Evolutionary conservation across 2,329 filamentous ascomycete species (phyloP), one percentile per base, ranked within the genome.

Genomic region (Fusarium pseudonygamai): DNA sequence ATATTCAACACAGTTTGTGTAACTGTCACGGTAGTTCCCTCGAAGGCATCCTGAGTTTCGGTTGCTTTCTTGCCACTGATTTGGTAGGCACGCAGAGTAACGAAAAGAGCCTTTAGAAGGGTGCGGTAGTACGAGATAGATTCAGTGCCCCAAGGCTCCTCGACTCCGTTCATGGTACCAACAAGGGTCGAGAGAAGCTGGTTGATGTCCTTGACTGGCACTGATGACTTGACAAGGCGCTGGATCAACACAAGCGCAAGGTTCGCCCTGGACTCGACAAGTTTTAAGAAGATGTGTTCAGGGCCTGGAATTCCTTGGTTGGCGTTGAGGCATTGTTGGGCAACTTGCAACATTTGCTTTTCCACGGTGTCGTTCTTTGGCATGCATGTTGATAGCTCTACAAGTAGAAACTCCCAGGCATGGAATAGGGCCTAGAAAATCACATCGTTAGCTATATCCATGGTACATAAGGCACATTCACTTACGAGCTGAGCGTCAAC

Each of bases 401-500:
- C 87, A 20, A 96, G 89, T 14, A 99, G 87, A 67, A 94, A 91
- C 80, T 97, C 95, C 94, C 96, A 98, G 62, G 94, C 93, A 76
- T 94, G 91, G 72, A 98, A 92, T 24, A 99, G 89, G 47, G 91
- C 89, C 92, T 94, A 77, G 16, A n/a, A n/a, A 39, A 28, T 53
- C 22, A n/a, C 13, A 67, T 22, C 15, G 64, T 79, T 67, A 80
- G 75, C 45, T 10, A 43, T 56, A 7, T 47, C 40, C 65, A 65
- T 18, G 28, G 50, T 74, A 84, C 77, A 83, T 75, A 32, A 42
- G 28, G 42, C 16, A 13, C 32, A 18, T 61, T 28, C 43, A 85
- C 91, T 83, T 86, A 93, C 91, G 73, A 96, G 92, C 84, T 99
- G 95, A 30, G 96, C 93, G 80, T 98, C 95, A 39, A 99, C 94